These are phyloP conservation scores for Nepenthes alata DNA, from an alignment of 179 eudicot genomes.

Conservation along the genomic window DNA sequence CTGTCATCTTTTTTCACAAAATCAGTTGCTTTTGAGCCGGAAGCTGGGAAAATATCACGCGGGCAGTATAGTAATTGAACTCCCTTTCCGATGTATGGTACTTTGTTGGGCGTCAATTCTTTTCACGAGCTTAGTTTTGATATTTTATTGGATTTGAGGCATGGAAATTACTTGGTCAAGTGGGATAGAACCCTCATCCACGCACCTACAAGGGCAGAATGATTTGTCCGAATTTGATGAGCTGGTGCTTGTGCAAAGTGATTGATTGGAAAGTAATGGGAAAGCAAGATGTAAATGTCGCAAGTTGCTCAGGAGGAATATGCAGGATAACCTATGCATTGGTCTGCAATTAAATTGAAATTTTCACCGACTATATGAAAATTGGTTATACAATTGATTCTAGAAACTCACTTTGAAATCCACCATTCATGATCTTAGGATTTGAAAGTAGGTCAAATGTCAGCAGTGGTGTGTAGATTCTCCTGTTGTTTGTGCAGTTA, in stretches of 20 bases:
- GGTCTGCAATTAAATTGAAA: too few relatives aligned
- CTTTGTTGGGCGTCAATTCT: constrained; percentile 28
- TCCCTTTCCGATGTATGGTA: constrained; percentile 1
- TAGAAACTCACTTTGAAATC: too few relatives aligned
- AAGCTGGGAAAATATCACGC: constrained; percentile 15
- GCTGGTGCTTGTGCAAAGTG: neutral
- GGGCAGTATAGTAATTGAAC: constrained; percentile 15
- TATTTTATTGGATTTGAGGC: constrained; percentile 5
- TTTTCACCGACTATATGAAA: too few relatives aligned
- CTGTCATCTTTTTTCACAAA: constrained; percentile 38
- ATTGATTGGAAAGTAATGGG: neutral
- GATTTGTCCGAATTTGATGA: neutral
- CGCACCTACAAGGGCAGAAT: neutral
- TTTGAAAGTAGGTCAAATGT: too few relatives aligned
- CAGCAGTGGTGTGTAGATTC: too few relatives aligned
- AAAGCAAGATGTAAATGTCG: too few relatives aligned
- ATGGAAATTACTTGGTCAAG: neutral
- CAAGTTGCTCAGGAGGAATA: too few relatives aligned
- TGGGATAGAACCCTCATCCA: neutral
- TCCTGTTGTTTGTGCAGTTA: too few relatives aligned
- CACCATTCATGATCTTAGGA: too few relatives aligned
- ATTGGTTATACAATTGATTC: too few relatives aligned
- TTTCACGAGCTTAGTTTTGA: constrained; percentile 20
- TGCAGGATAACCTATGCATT: too few relatives aligned
- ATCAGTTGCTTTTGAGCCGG: constrained; percentile 30